A percentile compares a stretch with the other conserved stretches of the same genome.
Conservation (phyloP, 495 filamentous ascomycete species). For the Trichoderma virens region DNA sequence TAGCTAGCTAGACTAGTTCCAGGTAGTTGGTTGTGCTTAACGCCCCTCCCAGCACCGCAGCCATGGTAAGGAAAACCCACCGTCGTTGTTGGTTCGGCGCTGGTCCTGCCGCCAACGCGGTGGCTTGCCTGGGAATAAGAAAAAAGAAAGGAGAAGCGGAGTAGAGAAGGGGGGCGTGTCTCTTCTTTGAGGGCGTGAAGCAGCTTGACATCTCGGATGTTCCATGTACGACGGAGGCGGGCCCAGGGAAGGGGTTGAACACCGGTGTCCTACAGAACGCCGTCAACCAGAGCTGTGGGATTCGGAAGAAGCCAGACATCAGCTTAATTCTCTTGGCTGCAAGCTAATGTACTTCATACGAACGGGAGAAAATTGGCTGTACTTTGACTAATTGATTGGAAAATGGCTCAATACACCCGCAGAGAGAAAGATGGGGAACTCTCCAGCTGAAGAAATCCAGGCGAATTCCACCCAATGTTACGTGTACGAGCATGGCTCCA, state of each 20-base stretch:
- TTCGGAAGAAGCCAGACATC: background rate
- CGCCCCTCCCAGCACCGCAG: background rate
- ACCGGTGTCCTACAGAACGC: background rate
- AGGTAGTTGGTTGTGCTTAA: background rate
- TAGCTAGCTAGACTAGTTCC: background rate
- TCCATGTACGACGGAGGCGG: too few species aligned
- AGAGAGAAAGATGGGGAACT: background rate
- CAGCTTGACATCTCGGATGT: too few species aligned
- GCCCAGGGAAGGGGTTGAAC: background rate
- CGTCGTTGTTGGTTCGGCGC: background rate
- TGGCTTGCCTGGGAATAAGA: background rate
- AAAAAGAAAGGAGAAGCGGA: background rate
- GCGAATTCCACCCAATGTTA: too few species aligned
- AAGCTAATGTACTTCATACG: background rate
- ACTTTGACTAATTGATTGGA: background rate
- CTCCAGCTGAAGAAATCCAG: background rate
- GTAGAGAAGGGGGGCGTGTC: background rate
- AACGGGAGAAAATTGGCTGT: background rate
- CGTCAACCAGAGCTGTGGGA: background rate
- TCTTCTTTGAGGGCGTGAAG: background rate
- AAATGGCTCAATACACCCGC: background rate
- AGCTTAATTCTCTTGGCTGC: background rate
- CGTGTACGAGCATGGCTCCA: too few species aligned
- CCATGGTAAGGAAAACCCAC: background rate
- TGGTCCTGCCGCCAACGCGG: background rate